Conservation (phyloP, 139 green algal species). For the Zygnema circumcarinatum region DNA sequence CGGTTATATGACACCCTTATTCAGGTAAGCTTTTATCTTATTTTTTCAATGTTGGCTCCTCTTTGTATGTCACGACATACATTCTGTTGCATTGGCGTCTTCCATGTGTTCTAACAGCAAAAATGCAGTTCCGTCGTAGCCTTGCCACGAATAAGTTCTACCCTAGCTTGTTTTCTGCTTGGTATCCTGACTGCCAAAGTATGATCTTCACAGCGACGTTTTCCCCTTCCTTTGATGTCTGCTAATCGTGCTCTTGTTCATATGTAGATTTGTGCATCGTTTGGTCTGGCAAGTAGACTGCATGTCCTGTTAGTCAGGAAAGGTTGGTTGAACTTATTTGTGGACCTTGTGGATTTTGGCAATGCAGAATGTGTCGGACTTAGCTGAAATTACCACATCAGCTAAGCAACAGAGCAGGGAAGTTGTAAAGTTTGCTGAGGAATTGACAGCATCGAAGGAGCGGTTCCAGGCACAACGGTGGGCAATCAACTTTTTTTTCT, state of each 20-base stretch:
- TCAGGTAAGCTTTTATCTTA: slow-evolving; percentile 25
- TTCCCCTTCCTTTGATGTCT: too few relatives aligned
- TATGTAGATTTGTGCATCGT: background rate
- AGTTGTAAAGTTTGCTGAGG: slow-evolving; percentile 13
- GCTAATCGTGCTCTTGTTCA: background rate
- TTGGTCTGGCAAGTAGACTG: background rate
- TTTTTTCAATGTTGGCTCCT: too few relatives aligned
- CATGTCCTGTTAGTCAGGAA: background rate
- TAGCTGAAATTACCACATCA: slow-evolving; percentile 70
- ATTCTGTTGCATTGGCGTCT: too few relatives aligned
- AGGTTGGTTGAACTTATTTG: background rate
- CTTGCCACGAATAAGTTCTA: too few relatives aligned
- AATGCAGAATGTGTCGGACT: slow-evolving; percentile 63
- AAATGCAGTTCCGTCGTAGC: too few relatives aligned
- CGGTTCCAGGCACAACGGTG: slow-evolving; percentile 19
- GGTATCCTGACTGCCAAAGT: too few relatives aligned
- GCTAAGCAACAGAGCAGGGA: slow-evolving; percentile 19
- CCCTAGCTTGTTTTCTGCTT: too few relatives aligned
- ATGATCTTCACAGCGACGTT: too few relatives aligned
- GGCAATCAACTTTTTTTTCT: slow-evolving; percentile 1
- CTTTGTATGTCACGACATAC: too few relatives aligned
- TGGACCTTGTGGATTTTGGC: background rate
- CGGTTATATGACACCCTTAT: slow-evolving; percentile 54
- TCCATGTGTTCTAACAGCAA: too few relatives aligned
- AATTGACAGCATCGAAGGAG: slow-evolving; percentile 30